phyloP scores from a whole-genome alignment of 495 filamentous ascomycete genomes.

The Cercophora samala region DNA sequence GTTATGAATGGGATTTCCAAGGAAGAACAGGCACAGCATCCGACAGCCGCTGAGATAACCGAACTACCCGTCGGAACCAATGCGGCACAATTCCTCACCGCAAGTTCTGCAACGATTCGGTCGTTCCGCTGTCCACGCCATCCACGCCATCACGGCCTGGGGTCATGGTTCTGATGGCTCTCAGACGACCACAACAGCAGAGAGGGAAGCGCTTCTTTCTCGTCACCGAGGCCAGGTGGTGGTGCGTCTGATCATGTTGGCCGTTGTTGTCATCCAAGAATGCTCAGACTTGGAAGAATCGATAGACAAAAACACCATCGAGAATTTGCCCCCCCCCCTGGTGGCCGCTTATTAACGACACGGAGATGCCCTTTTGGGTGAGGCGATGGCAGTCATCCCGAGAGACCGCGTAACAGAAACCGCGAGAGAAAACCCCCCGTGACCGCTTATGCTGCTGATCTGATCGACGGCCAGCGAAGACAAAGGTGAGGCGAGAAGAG shows the following conservation, averaged over 20 bases:
- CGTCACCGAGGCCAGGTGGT: neutral
- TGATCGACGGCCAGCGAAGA: neutral
- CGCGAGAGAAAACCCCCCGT: neutral
- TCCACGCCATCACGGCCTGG: conserved; percentile 15
- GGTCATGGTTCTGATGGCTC: conserved; percentile 2
- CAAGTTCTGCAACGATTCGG: conserved; percentile 22
- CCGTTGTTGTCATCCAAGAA: neutral
- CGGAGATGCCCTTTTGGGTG: neutral
- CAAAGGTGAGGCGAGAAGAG: neutral
- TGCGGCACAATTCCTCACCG: conserved; percentile 23
- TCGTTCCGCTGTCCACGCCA: conserved; percentile 16
- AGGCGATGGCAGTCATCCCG: conserved; percentile 1
- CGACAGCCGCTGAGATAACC: conserved; percentile 20
- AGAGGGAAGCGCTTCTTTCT: neutral
- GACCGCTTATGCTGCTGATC: neutral
- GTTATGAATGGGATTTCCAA: conserved; percentile 15
- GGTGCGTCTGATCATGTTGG: neutral
- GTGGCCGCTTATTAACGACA: conserved; percentile 2
- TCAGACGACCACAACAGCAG: neutral
- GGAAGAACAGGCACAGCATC: conserved; percentile 24
- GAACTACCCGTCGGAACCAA: conserved; percentile 16
- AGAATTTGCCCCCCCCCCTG: conserved; percentile 10
- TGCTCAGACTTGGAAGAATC: neutral
- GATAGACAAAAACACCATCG: neutral
- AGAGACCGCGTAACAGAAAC: neutral